Percentiles rank a stretch among this genome's conserved stretches.
Conservation (phyloP, 306 rosid genomes). For the Leucaena leucocephala region DNA sequence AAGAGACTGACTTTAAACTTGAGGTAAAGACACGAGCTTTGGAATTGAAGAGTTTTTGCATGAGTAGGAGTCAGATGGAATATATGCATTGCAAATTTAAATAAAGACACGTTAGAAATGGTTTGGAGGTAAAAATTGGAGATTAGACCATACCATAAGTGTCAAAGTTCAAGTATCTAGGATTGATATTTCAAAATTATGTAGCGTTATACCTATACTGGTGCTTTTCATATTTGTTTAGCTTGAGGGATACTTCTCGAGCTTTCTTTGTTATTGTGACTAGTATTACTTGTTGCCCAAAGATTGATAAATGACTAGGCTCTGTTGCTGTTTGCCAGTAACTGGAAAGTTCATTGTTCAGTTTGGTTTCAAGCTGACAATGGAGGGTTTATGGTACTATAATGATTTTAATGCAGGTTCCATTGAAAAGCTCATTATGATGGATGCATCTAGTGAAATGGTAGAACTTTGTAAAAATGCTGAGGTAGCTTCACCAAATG, state of each 20-base stretch:
- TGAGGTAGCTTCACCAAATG: slow-evolving; percentile 30
- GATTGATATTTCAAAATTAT: too few relatives aligned
- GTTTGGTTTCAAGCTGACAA: neutral
- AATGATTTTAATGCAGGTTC: slow-evolving; percentile 54
- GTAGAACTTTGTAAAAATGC: slow-evolving; percentile 62
- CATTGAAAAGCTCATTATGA: slow-evolving; percentile 71
- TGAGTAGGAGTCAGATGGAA: neutral
- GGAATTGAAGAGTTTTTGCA: neutral
- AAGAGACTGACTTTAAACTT: neutral
- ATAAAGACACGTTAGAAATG: too few relatives aligned
- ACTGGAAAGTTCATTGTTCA: neutral
- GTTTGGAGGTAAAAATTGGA: neutral
- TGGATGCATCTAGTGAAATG: slow-evolving; percentile 92
- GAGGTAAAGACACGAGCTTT: neutral
- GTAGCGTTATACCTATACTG: neutral
- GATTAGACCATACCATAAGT: neutral
- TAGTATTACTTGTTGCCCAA: neutral
- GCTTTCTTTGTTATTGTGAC: neutral
- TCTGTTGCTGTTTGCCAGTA: slow-evolving; percentile 12
- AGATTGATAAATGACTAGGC: neutral
- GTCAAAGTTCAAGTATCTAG: neutral
- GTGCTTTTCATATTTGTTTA: neutral
- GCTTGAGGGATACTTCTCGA: neutral
- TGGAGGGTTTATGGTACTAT: neutral
- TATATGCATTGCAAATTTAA: neutral